Percentiles rank a stretch among this genome's conserved stretches.
Evolutionary conservation across 768 basidiomycete species (phyloP).

Genomic region (Dioszegia crocea): DNA sequence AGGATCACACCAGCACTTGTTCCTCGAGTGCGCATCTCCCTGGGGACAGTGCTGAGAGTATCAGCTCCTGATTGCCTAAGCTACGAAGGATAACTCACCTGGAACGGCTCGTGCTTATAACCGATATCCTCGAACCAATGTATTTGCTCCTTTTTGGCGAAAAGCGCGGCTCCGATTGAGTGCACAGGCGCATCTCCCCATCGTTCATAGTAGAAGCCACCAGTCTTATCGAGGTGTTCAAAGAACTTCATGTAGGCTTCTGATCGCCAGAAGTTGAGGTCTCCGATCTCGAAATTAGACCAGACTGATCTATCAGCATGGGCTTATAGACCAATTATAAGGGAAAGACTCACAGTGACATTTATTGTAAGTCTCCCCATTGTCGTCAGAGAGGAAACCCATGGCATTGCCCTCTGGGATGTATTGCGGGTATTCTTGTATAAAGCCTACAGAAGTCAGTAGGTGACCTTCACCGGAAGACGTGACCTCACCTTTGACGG

Average conservation of each 20-base stretch:
- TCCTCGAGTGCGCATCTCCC: constrained; percentile 59
- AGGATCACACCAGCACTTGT: constrained; percentile 81
- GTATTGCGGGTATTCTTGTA: constrained; percentile 60
- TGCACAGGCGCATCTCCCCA: constrained; percentile 87
- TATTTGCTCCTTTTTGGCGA: constrained; percentile 80
- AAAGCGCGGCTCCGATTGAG: constrained; percentile 83
- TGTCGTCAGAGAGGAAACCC: constrained; percentile 69
- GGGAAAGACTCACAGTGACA: constrained; percentile 61
- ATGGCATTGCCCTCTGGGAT: constrained; percentile 65
- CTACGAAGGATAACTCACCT: constrained; percentile 60
- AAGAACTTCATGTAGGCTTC: constrained; percentile 81
- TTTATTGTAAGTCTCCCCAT: constrained; percentile 67
- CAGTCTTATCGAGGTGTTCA: constrained; percentile 69
- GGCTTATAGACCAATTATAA: not conserved
- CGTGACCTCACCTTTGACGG: constrained; percentile 63
- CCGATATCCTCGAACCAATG: constrained; percentile 96
- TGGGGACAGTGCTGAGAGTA: constrained; percentile 48
- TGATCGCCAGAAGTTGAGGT: constrained; percentile 76
- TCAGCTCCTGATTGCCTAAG: not conserved
- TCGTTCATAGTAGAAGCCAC: constrained; percentile 82
- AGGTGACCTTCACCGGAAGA: no score
- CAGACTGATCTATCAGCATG: constrained; percentile 58
- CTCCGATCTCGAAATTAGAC: constrained; percentile 89
- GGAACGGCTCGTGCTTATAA: constrained; percentile 89
- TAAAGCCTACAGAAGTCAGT: constrained; percentile 58